phyloP scores from a whole-genome alignment of 83 land plant species.

The Diphasiastrum complanatum region DNA sequence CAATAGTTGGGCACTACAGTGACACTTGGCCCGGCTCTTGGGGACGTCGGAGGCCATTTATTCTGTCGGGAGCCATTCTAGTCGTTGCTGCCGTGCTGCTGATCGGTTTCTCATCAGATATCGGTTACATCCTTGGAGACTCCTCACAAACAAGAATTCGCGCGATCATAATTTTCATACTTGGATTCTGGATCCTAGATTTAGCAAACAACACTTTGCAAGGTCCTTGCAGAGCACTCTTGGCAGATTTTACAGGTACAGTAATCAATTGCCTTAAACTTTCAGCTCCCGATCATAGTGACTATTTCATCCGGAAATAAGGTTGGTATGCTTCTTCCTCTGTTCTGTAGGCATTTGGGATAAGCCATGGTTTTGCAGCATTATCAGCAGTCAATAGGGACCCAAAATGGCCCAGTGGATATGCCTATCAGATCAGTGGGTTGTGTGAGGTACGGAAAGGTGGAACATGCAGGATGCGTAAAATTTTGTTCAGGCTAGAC shows the following conservation, averaged over 20 bases:
- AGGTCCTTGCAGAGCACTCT: constrained; percentile 84
- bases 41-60: constrained; percentile 81
- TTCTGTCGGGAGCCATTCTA: constrained; percentile 44
- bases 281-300: not conserved
- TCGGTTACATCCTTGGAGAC: constrained; percentile 67
- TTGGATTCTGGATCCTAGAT: constrained; percentile 92
- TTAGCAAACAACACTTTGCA: constrained; percentile 84
- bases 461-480: no score
- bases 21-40: constrained; percentile 48
- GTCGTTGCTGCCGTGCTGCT: constrained; percentile 53
- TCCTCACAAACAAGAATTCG: constrained; percentile 35
- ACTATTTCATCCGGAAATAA: no score
- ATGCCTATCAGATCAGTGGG: no score
- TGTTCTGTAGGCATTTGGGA: no score
- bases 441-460: no score
- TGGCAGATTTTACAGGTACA: constrained; percentile 81
- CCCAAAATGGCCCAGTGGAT: no score
- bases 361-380: no score
- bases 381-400: no score
- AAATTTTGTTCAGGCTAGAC: no score
- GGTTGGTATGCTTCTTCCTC: no score
- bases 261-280: not conserved
- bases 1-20: constrained; percentile 67
- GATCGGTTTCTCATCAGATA: constrained; percentile 67
- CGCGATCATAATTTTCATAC: constrained; percentile 53